Base-by-base conservation (phyloP, 331 rosid species). In the Saraca asoca region DNA sequence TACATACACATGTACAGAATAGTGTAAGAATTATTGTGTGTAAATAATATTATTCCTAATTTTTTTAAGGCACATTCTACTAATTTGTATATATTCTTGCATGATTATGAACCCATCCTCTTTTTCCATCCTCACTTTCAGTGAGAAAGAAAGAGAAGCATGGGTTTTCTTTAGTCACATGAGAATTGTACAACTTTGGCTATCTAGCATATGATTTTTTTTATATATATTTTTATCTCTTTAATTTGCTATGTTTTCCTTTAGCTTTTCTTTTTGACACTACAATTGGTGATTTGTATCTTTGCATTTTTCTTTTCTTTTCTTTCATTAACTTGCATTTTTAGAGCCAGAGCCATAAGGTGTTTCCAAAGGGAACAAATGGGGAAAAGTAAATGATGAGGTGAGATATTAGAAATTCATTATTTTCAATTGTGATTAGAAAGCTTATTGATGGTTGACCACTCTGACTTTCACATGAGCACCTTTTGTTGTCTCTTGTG, bases 401-500 rank as follows among this genome's bases (percentile, higher is more conserved):
- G 0, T 44, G 64, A 42, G 41, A 67, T 55, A 62, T n/a, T n/a
- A n/a, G n/a, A n/a, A n/a, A n/a, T n/a, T n/a, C n/a, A n/a, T n/a
- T n/a, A n/a, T n/a, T n/a, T n/a, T n/a, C n/a, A n/a, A n/a, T n/a
- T n/a, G n/a, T n/a, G n/a, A n/a, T n/a, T 51, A 80, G 31, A 24
- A 24, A 24, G 1, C 3, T 24, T 3, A 24, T 1, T 24, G 31
- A 24, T 24, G 77, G 75, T 58, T 69, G 76, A 61, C 75, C 74
- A 24, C 31, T 24, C 3, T 24, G 31, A 65, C 66, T 64, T 69
- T 82, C 88, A 86, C 88, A 74, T 75, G 91, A 75, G 10, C 78
- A 83, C 81, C 79, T 76, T 83, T 82, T 74, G 66, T 62, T 79
- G 75, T 79, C 83, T 74, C 87, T 68, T 83, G 57, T 82, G 80